Conservation (phyloP, 2,329 filamentous ascomycete species). For the Cladophialophora exuberans region DNA sequence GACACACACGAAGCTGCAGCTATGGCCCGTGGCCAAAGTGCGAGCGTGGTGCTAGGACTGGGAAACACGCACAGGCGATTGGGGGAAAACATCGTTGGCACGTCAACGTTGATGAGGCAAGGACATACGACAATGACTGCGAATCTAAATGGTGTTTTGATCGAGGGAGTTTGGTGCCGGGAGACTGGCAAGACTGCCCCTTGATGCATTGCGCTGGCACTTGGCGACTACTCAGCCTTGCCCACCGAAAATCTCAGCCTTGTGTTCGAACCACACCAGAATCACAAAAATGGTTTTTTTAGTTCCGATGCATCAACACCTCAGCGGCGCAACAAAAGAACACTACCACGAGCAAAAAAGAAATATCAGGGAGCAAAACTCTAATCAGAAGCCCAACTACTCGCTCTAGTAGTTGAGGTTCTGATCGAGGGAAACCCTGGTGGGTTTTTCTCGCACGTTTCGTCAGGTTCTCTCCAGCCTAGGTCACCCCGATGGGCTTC, state of each 20-base stretch:
- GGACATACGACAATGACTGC: no score
- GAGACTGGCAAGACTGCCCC: not conserved
- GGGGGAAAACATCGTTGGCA: no score
- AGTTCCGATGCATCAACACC: no score
- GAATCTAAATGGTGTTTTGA: no score
- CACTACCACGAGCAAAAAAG: not conserved
- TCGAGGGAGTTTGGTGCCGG: no score
- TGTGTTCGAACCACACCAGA: conserved; percentile 1
- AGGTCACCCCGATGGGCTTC: not conserved
- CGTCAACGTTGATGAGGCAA: no score
- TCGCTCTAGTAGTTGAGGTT: not conserved
- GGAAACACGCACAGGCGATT: no score
- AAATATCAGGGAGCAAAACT: not conserved
- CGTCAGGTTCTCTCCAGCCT: conserved; percentile 9
- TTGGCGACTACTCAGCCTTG: conserved; percentile 8
- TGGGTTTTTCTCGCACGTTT: not conserved
- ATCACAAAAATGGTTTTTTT: not conserved
- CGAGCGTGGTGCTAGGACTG: no score
- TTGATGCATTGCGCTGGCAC: not conserved
- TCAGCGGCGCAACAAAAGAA: no score
- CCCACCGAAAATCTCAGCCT: not conserved
- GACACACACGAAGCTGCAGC: no score
- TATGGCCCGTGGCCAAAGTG: no score
- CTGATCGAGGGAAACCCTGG: conserved; percentile 1
- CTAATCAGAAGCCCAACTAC: conserved; percentile 3